Conservation (phyloP, 371 early-diverging fungal genomes). For the Rhizopus arrhizus region DNA sequence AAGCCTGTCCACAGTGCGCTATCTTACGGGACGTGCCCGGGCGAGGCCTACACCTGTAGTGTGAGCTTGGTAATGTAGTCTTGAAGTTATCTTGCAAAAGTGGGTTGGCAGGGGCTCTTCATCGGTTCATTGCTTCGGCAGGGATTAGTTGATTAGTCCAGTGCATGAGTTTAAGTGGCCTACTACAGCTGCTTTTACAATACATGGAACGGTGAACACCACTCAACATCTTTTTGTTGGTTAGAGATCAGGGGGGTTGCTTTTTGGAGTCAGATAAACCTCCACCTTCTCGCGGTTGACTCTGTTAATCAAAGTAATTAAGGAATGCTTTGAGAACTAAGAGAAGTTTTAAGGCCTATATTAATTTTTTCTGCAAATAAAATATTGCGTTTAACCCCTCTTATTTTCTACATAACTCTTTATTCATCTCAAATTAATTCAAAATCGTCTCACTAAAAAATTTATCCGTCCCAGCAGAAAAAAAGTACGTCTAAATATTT, state of each 20-base stretch:
- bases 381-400: conserved; percentile 4
- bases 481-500: too few relatives aligned
- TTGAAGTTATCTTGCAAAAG: conserved; percentile 12
- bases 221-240: conserved; percentile 11
- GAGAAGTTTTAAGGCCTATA: conserved; percentile 10
- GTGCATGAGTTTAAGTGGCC: conserved; percentile 13
- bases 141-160: conserved; percentile 6
- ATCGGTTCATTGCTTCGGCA: conserved; percentile 10
- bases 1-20: conserved; percentile 4
- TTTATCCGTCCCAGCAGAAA: too few relatives aligned
- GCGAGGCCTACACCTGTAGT: conserved; percentile 8
- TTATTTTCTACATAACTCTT: conserved; percentile 8
- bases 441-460: too few relatives aligned
- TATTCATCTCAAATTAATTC: too few relatives aligned
- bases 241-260: neutral
- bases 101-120: conserved; percentile 7
- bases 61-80: conserved; percentile 11
- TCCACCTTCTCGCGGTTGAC: conserved; percentile 14
- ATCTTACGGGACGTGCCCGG: conserved; percentile 2
- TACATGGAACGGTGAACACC: conserved; percentile 4
- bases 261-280: conserved; percentile 16
- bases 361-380: conserved; percentile 5
- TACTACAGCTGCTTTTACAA: conserved; percentile 11
- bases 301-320: conserved; percentile 16
- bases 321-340: conserved; percentile 17